Base-by-base conservation (phyloP, 371 early-diverging fungal species). In the Apophysomyces variabilis region DNA sequence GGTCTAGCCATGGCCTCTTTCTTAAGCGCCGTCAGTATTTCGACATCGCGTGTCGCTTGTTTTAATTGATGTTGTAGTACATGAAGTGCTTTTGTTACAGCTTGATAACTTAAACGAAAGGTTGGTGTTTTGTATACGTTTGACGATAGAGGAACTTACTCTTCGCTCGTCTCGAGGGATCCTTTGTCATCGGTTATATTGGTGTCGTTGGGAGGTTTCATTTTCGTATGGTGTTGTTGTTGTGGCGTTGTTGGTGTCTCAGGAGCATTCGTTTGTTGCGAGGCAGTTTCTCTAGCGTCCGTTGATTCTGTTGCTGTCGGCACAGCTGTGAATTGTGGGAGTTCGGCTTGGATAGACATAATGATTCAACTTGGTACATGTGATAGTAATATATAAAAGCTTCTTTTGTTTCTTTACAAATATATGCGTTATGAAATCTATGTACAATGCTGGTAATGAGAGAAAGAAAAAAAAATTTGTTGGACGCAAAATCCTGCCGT, bases 1-100 rank as follows among this genome's bases (percentile, higher is more conserved):
- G 88, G 88, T 11, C 82, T 78, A 0, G 70, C 61, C 26, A 85
- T 59, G 11, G 86, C 85, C 58, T 75, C 75, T 41, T 73, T 63
- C 60, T 87, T 87, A 13, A 87, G 64, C 7, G 60, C 63, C 36
- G 76, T 62, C 16, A 87, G 64, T 2, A 70, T 66, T 37, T 75
- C 65, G 4, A 87, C 57, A 67, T 86, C 85, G 39, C 79, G 70
- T 0, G 70, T 75, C 0, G 85, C 85, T 65, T 75, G 78, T 39
- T 70, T 63, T 14, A 86, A 65, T 60, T 87, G 88, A 13, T 69
- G 73, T 16, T 68, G 75, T 9, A 83, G 68, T 6, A 83, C 64
- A 38, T 75, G 67, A 7, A 83, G 50, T 41, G 76, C 69, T 59
- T 71, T 72, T 13, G 58, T 36, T 8, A 76, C 73, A 14, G 67